Evolutionary conservation across 768 basidiomycete genomes (phyloP), one percentile per base, ranked within the genome.

Genomic region (Lactarius psammicola): DNA sequence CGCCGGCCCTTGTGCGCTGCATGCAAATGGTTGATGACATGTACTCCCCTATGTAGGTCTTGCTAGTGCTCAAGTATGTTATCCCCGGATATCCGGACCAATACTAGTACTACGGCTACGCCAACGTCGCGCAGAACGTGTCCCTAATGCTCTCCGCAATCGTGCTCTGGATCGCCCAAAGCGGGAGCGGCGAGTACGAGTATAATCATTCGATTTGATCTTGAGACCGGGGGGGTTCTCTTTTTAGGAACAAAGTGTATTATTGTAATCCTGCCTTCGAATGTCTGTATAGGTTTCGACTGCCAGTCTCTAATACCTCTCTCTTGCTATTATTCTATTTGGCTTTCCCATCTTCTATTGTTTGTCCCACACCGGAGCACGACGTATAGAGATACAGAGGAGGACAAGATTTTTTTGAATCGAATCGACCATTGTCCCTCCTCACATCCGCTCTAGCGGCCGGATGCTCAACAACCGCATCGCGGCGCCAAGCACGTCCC

Each of bases 81-180:
- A 76, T 98, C 42, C 80, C 84, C 6, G 81, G 80, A 33, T 93
- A 90, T 72, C 75, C 84, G 0, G 87, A 90, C 65, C 86, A 87
- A 73, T 95, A 86, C 77, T 83, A 84, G 28, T 95, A 94, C 76
- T 98, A 95, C 75, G 96, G 96, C 26, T 92, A 94, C 68, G 93
- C 94, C 55, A 95, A 94, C 75, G 94, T 98, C n/a, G 88, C 89
- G 11, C 95, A 97, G 80, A 96, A 94, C 73, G 86, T 90, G 17
- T 85, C 86, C 4, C 80, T 92, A 64, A 91, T 92, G 90, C 80
- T 89, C 42, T 94, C 94, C 20, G 87, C 89, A 1, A 83, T 95
- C 67, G 85, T 97, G 3, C 82, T 98, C 17, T 98, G 96, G 96
- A 82, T 95, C 62, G 92, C 94, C 4, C 94, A 96, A 80, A 92